Conservation (phyloP, 73 alveolate genomes). For the Paramecium pentaurelia region DNA sequence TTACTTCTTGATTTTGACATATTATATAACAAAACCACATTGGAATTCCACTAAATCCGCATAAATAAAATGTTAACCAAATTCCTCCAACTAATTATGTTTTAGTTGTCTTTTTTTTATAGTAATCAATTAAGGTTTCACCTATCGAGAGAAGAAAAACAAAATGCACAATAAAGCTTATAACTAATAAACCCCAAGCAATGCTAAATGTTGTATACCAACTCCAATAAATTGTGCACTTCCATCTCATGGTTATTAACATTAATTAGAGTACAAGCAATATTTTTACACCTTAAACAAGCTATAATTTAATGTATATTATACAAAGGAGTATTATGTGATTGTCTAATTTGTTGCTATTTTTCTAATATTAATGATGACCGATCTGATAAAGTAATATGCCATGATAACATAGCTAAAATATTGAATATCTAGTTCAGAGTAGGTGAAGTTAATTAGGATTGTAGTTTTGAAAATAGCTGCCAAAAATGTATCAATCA, state of each 20-base stretch:
- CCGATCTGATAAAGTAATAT: neutral
- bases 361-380: neutral
- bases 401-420: neutral
- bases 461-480: neutral
- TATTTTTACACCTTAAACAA: neutral
- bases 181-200: constrained; percentile 9
- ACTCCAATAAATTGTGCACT: neutral
- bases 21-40: neutral
- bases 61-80: neutral
- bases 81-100: neutral
- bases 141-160: neutral
- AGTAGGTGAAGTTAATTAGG: neutral
- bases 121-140: neutral
- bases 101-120: neutral
- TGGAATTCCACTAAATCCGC: constrained; percentile 29
- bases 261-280: neutral
- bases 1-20: neutral
- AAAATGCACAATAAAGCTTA: neutral
- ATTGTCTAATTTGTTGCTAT: neutral
- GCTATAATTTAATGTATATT: neutral
- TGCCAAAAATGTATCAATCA: neutral
- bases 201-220: constrained; percentile 26
- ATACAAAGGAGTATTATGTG: neutral
- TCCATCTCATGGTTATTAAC: constrained; percentile 30
- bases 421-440: neutral